Percentiles rank a stretch among this genome's conserved stretches.
phyloP scores from a whole-genome alignment of 768 basidiomycete genomes.

The Dentipellis fragilis region DNA sequence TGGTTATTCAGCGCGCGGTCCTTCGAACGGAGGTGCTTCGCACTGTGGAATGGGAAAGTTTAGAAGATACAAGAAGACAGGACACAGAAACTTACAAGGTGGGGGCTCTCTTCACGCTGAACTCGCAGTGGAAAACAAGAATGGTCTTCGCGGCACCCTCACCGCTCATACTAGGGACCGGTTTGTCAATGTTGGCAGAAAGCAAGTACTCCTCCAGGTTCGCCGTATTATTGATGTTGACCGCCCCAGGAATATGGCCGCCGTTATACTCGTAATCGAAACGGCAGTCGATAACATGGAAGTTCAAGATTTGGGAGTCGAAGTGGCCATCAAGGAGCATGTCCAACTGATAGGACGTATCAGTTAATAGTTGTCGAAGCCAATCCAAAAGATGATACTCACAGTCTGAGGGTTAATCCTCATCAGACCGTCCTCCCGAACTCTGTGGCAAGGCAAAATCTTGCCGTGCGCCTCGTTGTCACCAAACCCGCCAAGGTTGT shows the following conservation, averaged over 20 bases:
- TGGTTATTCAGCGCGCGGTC: constrained; percentile 87
- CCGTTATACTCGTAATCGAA: constrained; percentile 96
- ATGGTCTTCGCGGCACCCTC: constrained; percentile 69
- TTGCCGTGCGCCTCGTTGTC: constrained; percentile 92
- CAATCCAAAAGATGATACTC: constrained; percentile 20
- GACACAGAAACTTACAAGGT: constrained; percentile 64
- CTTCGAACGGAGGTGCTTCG: constrained; percentile 84
- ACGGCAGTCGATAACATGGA: constrained; percentile 87
- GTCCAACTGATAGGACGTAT: constrained; percentile 46
- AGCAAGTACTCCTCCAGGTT: constrained; percentile 79
- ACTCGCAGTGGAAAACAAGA: constrained; percentile 96
- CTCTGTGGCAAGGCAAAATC: constrained; percentile 86
- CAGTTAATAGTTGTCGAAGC: constrained; percentile 7
- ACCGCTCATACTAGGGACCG: constrained; percentile 64
- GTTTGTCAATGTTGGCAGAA: constrained; percentile 40
- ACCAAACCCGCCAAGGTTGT: constrained; percentile 77
- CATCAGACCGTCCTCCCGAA: constrained; percentile 93
- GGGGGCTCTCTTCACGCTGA: constrained; percentile 89
- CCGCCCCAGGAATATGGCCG: constrained; percentile 85
- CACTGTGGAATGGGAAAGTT: constrained; percentile 38
- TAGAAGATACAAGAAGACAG: neutral
- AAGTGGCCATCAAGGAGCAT: constrained; percentile 69
- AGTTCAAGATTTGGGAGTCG: constrained; percentile 52
- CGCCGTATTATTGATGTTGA: constrained; percentile 79
- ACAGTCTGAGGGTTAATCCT: constrained; percentile 78